Evolutionary conservation across 768 basidiomycete genomes (phyloP), one percentile per base, ranked within the genome.

Genomic region (Gautieria morchelliformis): DNA sequence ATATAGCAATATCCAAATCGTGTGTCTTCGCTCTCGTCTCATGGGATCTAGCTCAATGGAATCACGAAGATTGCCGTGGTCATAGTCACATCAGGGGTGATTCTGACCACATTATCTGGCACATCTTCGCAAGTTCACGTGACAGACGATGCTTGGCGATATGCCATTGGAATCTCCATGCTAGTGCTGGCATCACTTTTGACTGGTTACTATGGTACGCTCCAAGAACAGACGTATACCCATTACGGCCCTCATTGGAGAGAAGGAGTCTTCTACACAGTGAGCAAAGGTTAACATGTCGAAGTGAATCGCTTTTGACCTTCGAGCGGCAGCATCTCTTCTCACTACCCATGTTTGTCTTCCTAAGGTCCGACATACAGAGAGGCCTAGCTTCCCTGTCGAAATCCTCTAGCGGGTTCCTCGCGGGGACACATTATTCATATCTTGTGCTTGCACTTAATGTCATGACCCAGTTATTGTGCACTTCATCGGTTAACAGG

Each of bases 261-360:
- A 63, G 91, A 92, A 68, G 84, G 83, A 3, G 75, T 92, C 3
- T 92, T 93, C 65, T 93, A 92, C 67, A 87, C 84, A 33, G 89
- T 91, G 65, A 48, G 77, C 60, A 14, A 56, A 24, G 8, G 35
- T n/a, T 22, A 27, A 40, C 40, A 10, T 32, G 46, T 35, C 22
- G 11, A 35, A 49, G 20, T 22, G 15, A n/a, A 11, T 32, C 9
- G 32, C 22, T 39, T 41, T 27, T 57, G 47, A 57, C 22, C 11
- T 48, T 9, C 22, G 42, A 40, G 24, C 42, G 24, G 30, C 64
- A 93, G 90, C 89, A 93, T 66, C 74, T 79, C 58, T 75, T 93
- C 14, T 87, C 88, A 0, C 74, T 92, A n/a, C 89, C 89, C 0
- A 72, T 84, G 35, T 89, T 89, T 69, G 62, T 84, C 4, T 79